Evolutionary conservation across 805 yeast genomes (phyloP).

Genomic region (Wickerhamomyces chambardii): DNA sequence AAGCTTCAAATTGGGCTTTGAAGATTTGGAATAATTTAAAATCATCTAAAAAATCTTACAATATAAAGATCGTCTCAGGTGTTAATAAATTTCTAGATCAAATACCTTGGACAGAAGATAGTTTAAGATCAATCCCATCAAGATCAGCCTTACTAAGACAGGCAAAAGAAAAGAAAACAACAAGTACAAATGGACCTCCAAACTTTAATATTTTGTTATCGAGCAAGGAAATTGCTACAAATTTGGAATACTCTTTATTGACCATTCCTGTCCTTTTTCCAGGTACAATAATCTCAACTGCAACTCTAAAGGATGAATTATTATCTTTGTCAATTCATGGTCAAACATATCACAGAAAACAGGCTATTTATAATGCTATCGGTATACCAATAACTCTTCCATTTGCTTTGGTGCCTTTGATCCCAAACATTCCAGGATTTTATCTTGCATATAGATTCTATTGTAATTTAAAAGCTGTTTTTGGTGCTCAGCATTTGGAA

Average conservation of each 20-base stretch:
- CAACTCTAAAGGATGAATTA: conserved; percentile 28
- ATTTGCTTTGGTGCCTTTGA: conserved; percentile 68
- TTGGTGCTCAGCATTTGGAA: conserved; percentile 64
- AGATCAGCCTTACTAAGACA: conserved; percentile 39
- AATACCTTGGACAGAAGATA: conserved; percentile 75
- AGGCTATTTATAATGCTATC: conserved; percentile 41
- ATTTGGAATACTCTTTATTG: conserved; percentile 15
- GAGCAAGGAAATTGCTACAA: conserved; percentile 8
- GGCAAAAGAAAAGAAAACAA: conserved; percentile 19
- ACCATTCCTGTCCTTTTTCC: conserved; percentile 47
- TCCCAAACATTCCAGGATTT: conserved; percentile 91
- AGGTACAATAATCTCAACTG: conserved; percentile 19
- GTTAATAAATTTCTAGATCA: conserved; percentile 46
- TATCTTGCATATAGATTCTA: conserved; percentile 74
- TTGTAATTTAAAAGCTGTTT: conserved; percentile 72
- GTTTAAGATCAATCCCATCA: conserved; percentile 71
- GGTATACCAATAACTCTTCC: conserved; percentile 78
- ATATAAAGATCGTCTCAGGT: conserved; percentile 46
- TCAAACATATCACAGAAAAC: conserved; percentile 42
- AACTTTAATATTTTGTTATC: conserved; percentile 3
- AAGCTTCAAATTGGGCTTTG: conserved; percentile 38
- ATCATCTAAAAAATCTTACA: conserved; percentile 44
- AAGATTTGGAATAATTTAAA: conserved; percentile 57
- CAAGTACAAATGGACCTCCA: conserved; percentile 2
- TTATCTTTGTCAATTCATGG: conserved; percentile 33